These are phyloP conservation scores for Aspergillus sp. DNA, from an alignment of 2,329 filamentous ascomycete genomes.

Conservation along the genomic window DNA sequence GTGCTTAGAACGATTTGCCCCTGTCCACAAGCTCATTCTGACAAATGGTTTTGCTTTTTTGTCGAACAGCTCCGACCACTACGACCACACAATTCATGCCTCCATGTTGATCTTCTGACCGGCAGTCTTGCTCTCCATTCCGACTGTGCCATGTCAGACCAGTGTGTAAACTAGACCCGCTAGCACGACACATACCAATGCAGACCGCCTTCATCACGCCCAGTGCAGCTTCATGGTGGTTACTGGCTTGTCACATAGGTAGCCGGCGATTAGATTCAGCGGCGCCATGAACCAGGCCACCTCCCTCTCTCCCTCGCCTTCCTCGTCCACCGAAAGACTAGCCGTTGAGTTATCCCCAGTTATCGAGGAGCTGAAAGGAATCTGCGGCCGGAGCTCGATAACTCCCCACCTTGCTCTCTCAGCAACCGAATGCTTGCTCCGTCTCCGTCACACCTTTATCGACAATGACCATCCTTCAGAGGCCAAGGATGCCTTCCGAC, in stretches of 20 bases:
- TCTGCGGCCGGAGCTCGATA: slow-evolving; percentile 23
- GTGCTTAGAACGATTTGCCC: not conserved
- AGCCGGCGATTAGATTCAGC: slow-evolving; percentile 28
- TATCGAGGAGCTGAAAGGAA: slow-evolving; percentile 31
- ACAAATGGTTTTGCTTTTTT: not conserved
- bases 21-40: not conserved
- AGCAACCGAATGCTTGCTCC: slow-evolving; percentile 55
- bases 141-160: slow-evolving; percentile 8
- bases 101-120: slow-evolving; percentile 15
- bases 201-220: slow-evolving; percentile 26
- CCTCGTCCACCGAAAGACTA: slow-evolving; percentile 29
- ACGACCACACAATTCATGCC: slow-evolving; percentile 8
- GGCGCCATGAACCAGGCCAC: slow-evolving; percentile 25
- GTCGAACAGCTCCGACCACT: not conserved
- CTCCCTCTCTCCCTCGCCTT: slow-evolving; percentile 23
- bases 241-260: slow-evolving; percentile 28
- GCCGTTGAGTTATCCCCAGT: slow-evolving; percentile 33
- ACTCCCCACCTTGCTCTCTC: slow-evolving; percentile 31
- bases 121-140: slow-evolving; percentile 7
- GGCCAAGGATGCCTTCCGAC: slow-evolving; percentile 76
- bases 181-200: slow-evolving; percentile 26
- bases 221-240: slow-evolving; percentile 28
- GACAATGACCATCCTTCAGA: slow-evolving; percentile 46
- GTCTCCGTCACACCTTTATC: slow-evolving; percentile 62
- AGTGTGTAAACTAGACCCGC: slow-evolving; percentile 11